phyloP scores from a whole-genome alignment of 2,329 filamentous ascomycete species.

The Arthrobotrys megalospora region DNA sequence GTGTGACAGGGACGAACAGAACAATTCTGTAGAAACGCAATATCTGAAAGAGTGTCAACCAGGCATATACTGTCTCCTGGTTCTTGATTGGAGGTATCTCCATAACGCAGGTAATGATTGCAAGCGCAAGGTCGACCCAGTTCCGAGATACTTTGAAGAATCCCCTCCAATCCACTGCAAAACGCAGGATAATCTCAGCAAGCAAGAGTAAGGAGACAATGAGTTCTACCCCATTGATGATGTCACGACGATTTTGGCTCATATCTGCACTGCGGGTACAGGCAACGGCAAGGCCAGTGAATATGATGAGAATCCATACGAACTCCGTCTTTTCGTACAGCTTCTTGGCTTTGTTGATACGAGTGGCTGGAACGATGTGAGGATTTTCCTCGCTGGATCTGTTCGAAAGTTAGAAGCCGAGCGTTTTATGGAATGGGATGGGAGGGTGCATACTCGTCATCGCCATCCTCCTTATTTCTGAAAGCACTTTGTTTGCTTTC shows the following conservation, averaged over 20 bases:
- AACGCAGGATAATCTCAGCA: constrained; percentile 84
- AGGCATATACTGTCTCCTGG: constrained; percentile 81
- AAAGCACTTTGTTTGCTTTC: constrained; percentile 90
- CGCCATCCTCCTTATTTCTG: constrained; percentile 78
- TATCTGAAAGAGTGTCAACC: constrained; percentile 94
- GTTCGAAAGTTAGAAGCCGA: not conserved
- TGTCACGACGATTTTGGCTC: constrained; percentile 73
- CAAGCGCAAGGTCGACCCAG: constrained; percentile 83
- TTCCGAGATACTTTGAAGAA: constrained; percentile 84
- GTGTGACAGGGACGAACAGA: constrained; percentile 86
- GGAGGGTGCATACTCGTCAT: constrained; percentile 62
- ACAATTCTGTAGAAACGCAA: constrained; percentile 92
- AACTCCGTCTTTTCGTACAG: constrained; percentile 81
- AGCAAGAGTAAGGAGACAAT: constrained; percentile 83
- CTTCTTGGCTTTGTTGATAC: constrained; percentile 74
- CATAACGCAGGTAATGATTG: constrained; percentile 85
- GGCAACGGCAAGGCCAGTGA: constrained; percentile 84
- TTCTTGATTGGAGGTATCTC: constrained; percentile 84
- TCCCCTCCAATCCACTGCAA: constrained; percentile 82
- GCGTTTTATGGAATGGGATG: not conserved
- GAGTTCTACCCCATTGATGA: constrained; percentile 82
- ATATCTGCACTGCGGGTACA: constrained; percentile 83
- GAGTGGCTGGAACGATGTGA: constrained; percentile 12
- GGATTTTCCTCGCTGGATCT: constrained; percentile 31
- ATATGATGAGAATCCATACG: constrained; percentile 86